phyloP scores from a whole-genome alignment of 2,329 filamentous ascomycete species.

The Chrysoporthe deuterocubensis region DNA sequence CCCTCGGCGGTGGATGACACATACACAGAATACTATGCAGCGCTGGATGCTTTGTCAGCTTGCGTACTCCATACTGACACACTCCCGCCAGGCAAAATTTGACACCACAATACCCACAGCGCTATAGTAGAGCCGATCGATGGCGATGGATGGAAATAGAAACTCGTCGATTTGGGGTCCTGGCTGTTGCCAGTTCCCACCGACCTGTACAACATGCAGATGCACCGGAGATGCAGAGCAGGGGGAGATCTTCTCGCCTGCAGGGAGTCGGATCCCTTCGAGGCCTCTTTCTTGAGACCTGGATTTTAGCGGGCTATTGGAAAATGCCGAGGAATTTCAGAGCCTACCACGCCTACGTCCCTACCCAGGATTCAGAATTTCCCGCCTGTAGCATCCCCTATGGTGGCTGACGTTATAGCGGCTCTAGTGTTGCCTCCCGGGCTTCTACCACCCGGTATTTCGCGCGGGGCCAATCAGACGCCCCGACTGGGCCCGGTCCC shows the following conservation, averaged over 20 bases:
- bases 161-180: neutral
- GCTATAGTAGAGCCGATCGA: neutral
- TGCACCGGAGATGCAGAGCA: neutral
- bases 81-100: conserved; percentile 1
- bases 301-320: neutral
- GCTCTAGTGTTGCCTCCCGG: neutral
- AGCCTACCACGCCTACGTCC: neutral
- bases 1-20: neutral
- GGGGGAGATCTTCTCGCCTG: neutral
- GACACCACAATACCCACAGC: conserved; percentile 1
- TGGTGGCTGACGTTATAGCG: neutral
- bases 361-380: neutral
- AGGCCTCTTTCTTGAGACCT: neutral
- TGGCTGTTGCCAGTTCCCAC: neutral
- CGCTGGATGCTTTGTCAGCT: neutral
- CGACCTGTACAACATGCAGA: neutral
- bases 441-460: neutral
- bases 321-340: neutral
- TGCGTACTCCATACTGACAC: neutral
- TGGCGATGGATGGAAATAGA: conserved; percentile 3
- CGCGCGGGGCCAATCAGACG: conserved; percentile 11
- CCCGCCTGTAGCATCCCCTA: neutral
- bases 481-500: neutral
- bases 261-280: neutral
- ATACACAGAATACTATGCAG: neutral